Evolutionary conservation across 2,329 filamentous ascomycete genomes (phyloP).

Genomic region (Trichoderma brevicompactum): DNA sequence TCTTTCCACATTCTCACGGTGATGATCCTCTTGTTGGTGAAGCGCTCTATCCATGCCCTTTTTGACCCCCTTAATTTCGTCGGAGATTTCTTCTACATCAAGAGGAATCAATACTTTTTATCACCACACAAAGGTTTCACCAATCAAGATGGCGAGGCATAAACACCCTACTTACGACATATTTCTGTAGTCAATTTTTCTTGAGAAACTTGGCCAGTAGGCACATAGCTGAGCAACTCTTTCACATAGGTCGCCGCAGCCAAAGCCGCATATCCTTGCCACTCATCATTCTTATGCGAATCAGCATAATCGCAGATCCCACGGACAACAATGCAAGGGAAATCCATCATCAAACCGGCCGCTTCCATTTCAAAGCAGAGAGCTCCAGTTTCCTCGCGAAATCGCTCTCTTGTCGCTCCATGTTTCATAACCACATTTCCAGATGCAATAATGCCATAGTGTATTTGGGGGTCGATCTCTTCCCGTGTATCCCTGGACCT

Average conservation of each 20-base stretch:
- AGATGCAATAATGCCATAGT: not conserved
- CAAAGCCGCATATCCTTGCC: conserved; percentile 1
- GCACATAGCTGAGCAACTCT: not conserved
- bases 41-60: no score
- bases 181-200: not conserved
- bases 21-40: no score
- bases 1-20: no score
- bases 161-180: not conserved
- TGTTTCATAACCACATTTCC: not conserved
- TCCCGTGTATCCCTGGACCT: not conserved
- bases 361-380: not conserved
- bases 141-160: not conserved
- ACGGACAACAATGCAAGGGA: not conserved
- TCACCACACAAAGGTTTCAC: no score
- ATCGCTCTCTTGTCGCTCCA: not conserved
- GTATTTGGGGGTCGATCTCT: not conserved
- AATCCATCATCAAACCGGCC: not conserved
- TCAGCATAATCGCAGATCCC: not conserved
- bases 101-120: no score
- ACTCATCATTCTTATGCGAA: not conserved
- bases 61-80: no score
- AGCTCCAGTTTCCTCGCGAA: not conserved
- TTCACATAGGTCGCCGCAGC: not conserved
- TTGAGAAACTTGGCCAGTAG: not conserved
- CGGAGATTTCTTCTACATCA: no score